phyloP scores from a whole-genome alignment of 2,329 filamentous ascomycete species.

The Harringtonia lauricola region DNA sequence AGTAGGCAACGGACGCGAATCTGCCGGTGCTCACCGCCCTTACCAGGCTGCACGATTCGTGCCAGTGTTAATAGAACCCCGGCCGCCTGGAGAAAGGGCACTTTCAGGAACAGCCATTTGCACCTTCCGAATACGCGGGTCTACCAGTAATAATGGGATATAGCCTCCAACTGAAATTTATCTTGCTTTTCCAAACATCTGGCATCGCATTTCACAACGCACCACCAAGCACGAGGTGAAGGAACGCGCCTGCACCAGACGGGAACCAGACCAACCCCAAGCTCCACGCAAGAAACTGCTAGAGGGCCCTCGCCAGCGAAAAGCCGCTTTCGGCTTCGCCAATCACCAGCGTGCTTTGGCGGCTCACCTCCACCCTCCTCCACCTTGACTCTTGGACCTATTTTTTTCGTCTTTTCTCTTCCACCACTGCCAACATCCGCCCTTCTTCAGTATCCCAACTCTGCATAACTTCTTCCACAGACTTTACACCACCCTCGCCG shows the following conservation, averaged over 20 bases:
- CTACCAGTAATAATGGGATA: too few species aligned
- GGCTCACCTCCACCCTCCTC: constrained; percentile 1
- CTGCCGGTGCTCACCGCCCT: constrained; percentile 4
- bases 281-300: background rate
- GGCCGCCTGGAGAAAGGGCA: background rate
- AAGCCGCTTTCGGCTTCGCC: constrained; percentile 2
- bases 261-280: too few species aligned
- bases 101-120: background rate
- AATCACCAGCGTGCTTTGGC: constrained; percentile 1
- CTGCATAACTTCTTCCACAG: background rate
- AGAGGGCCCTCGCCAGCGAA: background rate
- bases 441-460: background rate
- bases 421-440: background rate
- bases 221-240: too few species aligned
- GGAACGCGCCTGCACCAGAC: too few species aligned
- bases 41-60: background rate
- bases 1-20: background rate
- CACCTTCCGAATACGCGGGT: too few species aligned
- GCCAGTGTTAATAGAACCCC: background rate
- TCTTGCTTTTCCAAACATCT: too few species aligned
- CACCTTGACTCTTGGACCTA: background rate
- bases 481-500: background rate
- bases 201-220: too few species aligned
- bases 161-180: too few species aligned
- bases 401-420: background rate